Percentiles rank a stretch among this genome's conserved stretches.
Evolutionary conservation across 768 basidiomycete genomes (phyloP).

Genomic region (Agrocybe pediades): DNA sequence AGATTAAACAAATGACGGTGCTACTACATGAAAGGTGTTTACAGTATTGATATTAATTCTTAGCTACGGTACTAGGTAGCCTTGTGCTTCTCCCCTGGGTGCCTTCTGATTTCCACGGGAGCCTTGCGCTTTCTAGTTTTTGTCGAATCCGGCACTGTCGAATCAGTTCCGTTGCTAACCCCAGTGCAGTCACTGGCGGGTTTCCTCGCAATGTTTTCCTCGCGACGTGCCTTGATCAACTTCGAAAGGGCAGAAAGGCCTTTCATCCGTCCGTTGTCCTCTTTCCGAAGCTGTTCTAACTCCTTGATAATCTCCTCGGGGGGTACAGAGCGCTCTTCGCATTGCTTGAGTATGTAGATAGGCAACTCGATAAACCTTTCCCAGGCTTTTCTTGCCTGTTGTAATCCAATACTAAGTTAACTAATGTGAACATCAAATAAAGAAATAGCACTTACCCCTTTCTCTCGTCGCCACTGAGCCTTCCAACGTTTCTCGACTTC

Average conservation of each 20-base stretch:
- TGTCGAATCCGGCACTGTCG: not conserved
- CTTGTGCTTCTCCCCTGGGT: not conserved
- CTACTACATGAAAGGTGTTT: too few relatives aligned
- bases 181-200: too few relatives aligned
- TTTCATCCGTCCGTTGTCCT: not conserved
- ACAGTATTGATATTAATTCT: too few relatives aligned
- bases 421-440: slow-evolving; percentile 18
- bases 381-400: slow-evolving; percentile 21
- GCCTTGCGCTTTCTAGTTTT: not conserved
- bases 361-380: slow-evolving; percentile 24
- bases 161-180: not conserved
- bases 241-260: slow-evolving; percentile 4
- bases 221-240: too few relatives aligned
- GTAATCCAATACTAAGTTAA: slow-evolving; percentile 27
- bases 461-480: slow-evolving; percentile 25
- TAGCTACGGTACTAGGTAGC: not conserved
- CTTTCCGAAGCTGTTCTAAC: not conserved
- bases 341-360: slow-evolving; percentile 17
- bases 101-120: not conserved
- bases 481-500: slow-evolving; percentile 22
- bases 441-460: slow-evolving; percentile 55
- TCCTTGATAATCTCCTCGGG: slow-evolving; percentile 2
- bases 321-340: not conserved
- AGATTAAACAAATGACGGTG: too few relatives aligned
- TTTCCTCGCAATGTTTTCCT: too few relatives aligned